Evolutionary conservation across 352 stramenopile species (phyloP), one percentile per base, ranked within the genome.

Genomic region (Phytophthora ohioensis): DNA sequence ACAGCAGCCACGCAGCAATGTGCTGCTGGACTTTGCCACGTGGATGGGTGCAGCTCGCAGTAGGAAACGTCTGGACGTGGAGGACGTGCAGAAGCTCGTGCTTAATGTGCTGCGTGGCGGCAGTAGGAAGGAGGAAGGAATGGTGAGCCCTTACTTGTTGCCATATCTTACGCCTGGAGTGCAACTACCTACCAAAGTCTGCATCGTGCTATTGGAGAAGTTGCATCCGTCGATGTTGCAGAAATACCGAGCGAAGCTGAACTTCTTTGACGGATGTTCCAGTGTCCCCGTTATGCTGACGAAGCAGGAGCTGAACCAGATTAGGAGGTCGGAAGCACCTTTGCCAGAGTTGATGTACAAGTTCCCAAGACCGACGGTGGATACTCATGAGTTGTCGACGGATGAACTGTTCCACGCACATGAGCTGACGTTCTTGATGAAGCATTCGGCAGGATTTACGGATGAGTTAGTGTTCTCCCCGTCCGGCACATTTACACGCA

Each of bases 391-490:
- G 31, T 51, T 93, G 43, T 38, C 80, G 10, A 67, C 59, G 0
- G 79, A 94, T 1, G 83, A 93, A 61, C 71, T 96, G 8, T 96
- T 94, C 54, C 87, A 86, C 60, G 80, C 76, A 8, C 84, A 95
- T 54, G 87, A 96, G 46, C 61, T 96, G 39, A 95, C 89, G 38
- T 93, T 95, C 45, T 52, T 96, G 52, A 88, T 93, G 75, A 73
- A 78, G 8, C 88, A 95, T 58, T 93, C 85, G 51, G 67, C 80
- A 7, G 87, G 89, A 0, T 96, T 82, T 61, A 94, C 73, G 27
- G 89, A 96, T 57, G 89, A 96, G 57, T 49, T 96, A 13, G 79
- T 92, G 17, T 57, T 95, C 4, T 63, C 80, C 30, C 87, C 87
- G 2, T 69, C 56, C 7, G 85, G 88, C 0, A 78, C 63, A 3